Evolutionary conservation across 495 filamentous ascomycete genomes (phyloP).

Genomic region (Penicillium steckii): DNA sequence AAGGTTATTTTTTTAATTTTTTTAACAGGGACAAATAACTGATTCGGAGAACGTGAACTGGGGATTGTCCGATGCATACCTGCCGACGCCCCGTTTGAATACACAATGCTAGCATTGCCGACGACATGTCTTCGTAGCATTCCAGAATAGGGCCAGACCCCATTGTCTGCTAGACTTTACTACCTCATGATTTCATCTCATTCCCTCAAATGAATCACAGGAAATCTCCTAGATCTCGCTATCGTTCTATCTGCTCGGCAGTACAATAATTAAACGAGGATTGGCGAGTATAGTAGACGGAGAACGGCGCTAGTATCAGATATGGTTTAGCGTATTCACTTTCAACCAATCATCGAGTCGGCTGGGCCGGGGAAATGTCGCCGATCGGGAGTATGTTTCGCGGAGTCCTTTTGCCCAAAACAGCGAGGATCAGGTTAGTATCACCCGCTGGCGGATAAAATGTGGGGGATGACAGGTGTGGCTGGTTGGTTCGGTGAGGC

Average conservation of each 20-base stretch:
- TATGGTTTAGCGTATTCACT: not conserved
- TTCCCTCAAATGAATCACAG: not conserved
- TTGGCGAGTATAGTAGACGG: not conserved
- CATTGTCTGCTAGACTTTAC: not conserved
- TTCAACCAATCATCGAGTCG: not conserved
- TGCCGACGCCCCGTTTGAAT: too few species aligned
- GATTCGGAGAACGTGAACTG: not conserved
- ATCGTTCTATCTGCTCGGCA: not conserved
- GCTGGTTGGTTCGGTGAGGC: not conserved
- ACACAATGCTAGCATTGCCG: too few species aligned
- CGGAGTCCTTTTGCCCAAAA: not conserved
- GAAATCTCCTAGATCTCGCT: not conserved
- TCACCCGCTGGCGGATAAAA: not conserved
- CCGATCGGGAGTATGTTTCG: not conserved
- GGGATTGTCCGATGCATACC: too few species aligned
- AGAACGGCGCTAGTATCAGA: not conserved
- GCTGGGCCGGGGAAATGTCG: not conserved
- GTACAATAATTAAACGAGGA: not conserved
- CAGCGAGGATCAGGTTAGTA: not conserved
- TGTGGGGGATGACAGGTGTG: not conserved
- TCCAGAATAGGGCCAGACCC: not conserved
- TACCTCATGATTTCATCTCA: not conserved
- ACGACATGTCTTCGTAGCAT: not conserved
- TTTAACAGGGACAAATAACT: not conserved
- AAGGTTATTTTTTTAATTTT: not conserved